phyloP scores from a whole-genome alignment of 495 filamentous ascomycete species.

The Hypoxylon rickii region DNA sequence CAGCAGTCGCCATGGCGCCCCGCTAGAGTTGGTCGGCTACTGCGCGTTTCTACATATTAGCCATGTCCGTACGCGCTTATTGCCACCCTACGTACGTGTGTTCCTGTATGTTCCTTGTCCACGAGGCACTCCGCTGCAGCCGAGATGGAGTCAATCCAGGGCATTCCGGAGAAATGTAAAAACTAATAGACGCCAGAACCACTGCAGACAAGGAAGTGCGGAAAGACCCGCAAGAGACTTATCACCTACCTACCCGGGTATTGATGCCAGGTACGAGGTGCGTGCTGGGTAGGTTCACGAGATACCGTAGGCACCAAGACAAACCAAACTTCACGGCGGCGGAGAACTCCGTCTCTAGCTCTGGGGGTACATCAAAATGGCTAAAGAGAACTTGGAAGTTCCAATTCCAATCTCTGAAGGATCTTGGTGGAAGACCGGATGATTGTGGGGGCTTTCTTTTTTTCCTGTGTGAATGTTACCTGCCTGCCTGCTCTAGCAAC shows the following conservation, averaged over 20 bases:
- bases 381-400: not conserved
- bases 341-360: too few species aligned
- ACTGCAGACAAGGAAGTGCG: conserved; percentile 19
- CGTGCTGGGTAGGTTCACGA: not conserved
- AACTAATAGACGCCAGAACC: conserved; percentile 29
- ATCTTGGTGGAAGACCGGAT: conserved; percentile 23
- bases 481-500: too few species aligned
- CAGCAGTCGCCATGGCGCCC: conserved; percentile 32
- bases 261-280: conserved; percentile 4
- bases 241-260: conserved; percentile 6
- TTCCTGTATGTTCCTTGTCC: conserved; percentile 12
- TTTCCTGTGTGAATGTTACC: not conserved
- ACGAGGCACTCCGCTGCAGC: conserved; percentile 12
- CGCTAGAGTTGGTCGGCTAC: conserved; percentile 14
- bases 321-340: not conserved
- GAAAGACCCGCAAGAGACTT: conserved; percentile 17
- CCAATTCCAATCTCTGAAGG: conserved; percentile 11
- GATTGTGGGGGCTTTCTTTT: conserved; percentile 1
- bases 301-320: not conserved
- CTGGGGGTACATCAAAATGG: too few species aligned
- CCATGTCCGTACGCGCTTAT: conserved; percentile 32
- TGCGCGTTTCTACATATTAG: conserved; percentile 30
- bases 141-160: conserved; percentile 7
- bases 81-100: conserved; percentile 26
- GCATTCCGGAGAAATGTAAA: not conserved